phyloP scores from a whole-genome alignment of 495 filamentous ascomycete species.

The Lasiosphaeris hirsuta region DNA sequence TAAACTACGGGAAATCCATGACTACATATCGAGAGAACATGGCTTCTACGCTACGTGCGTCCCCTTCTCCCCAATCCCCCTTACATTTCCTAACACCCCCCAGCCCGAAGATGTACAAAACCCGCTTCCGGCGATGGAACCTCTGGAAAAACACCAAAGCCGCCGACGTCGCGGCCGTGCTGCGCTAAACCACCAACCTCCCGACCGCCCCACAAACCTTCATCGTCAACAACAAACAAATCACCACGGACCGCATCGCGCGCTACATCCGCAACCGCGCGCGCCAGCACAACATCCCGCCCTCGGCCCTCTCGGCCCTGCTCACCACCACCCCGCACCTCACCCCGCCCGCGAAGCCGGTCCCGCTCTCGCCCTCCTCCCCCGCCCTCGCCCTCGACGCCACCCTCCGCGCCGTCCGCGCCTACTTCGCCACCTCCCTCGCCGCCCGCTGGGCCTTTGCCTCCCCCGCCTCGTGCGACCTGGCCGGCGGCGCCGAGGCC shows the following conservation, averaged over 20 bases:
- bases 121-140: constrained; percentile 15
- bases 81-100: neutral
- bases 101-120: constrained; percentile 21
- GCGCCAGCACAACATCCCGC: constrained; percentile 6
- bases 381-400: constrained; percentile 1
- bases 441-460: constrained; percentile 3
- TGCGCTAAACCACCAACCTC: constrained; percentile 5
- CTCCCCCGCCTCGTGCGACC: neutral
- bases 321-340: neutral
- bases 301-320: constrained; percentile 1
- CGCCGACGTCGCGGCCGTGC: constrained; percentile 14
- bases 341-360: neutral
- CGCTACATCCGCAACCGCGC: constrained; percentile 14
- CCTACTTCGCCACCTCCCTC: constrained; percentile 11
- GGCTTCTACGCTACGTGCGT: constrained; percentile 17
- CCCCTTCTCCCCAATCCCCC: neutral
- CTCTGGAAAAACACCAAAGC: constrained; percentile 18
- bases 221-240: constrained; percentile 15
- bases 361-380: neutral
- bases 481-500: neutral
- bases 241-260: constrained; percentile 1
- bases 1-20: constrained; percentile 14
- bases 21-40: constrained; percentile 13
- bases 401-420: neutral
- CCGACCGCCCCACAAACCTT: neutral